Percentiles rank a stretch among this genome's conserved stretches.
phyloP scores from a whole-genome alignment of 2,329 filamentous ascomycete genomes.

The Pseudomassariella vexata region DNA sequence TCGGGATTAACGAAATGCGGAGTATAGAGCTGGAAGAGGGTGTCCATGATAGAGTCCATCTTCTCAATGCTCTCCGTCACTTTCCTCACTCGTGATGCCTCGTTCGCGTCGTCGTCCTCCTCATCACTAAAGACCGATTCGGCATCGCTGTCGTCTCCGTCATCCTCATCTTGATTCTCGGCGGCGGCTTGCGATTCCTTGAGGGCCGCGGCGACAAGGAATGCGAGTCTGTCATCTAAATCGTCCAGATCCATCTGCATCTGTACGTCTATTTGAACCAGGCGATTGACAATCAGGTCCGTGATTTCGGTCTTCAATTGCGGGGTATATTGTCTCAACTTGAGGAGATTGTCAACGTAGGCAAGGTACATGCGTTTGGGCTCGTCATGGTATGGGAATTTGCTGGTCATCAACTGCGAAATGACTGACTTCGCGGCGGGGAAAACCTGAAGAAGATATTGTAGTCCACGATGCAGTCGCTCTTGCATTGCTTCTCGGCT shows the following conservation, averaged over 20 bases:
- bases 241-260: slow-evolving; percentile 93
- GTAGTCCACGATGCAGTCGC: slow-evolving; percentile 70
- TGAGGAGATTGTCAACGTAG: slow-evolving; percentile 83
- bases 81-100: slow-evolving; percentile 60
- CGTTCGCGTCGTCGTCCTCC: slow-evolving; percentile 57
- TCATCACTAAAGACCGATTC: slow-evolving; percentile 70
- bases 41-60: slow-evolving; percentile 83
- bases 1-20: slow-evolving; percentile 65
- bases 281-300: slow-evolving; percentile 73
- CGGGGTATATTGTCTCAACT: slow-evolving; percentile 70
- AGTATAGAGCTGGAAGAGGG: slow-evolving; percentile 79
- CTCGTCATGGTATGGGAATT: slow-evolving; percentile 74
- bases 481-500: slow-evolving; percentile 60
- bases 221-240: slow-evolving; percentile 79
- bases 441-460: slow-evolving; percentile 72
- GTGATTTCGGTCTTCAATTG: slow-evolving; percentile 75
- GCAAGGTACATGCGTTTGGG: slow-evolving; percentile 72
- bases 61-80: slow-evolving; percentile 82
- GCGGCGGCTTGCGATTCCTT: slow-evolving; percentile 30
- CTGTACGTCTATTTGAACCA: slow-evolving; percentile 92
- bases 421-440: slow-evolving; percentile 71
- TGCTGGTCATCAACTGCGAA: slow-evolving; percentile 57
- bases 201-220: slow-evolving; percentile 59
- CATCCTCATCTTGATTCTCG: slow-evolving; percentile 46
- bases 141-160: slow-evolving; percentile 56